Conservation (phyloP, 192 early-diverging fungal genomes). For the Radiomyces spectabilis region DNA sequence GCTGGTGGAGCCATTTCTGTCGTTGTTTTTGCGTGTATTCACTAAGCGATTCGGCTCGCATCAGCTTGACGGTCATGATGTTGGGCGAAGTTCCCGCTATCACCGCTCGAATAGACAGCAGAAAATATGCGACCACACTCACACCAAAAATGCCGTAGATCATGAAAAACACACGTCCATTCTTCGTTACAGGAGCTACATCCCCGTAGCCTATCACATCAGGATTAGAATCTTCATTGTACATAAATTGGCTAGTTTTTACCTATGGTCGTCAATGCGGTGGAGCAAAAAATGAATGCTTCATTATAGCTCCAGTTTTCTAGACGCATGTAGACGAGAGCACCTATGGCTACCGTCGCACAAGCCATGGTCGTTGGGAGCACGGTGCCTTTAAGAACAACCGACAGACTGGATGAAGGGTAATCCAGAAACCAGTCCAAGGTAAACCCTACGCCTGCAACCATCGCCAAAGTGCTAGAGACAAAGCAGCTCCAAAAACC, state of each 20-base stretch:
- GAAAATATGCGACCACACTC: conserved; percentile 1
- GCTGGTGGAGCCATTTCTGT: background rate
- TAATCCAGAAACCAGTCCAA: background rate
- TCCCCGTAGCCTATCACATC: background rate
- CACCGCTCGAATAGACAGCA: background rate
- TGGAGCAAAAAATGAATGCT: conserved; percentile 1
- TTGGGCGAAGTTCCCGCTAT: background rate
- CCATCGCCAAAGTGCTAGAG: background rate
- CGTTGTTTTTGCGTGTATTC: background rate
- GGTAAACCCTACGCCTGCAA: background rate
- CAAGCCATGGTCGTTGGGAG: background rate
- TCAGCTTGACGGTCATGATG: background rate
- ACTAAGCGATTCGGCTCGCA: conserved; percentile 1
- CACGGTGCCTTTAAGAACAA: background rate
- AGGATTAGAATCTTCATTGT: background rate
- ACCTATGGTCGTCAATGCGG: conserved; percentile 3
- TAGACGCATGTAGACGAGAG: background rate
- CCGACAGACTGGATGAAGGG: background rate
- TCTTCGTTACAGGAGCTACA: background rate
- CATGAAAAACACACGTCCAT: conserved; percentile 3
- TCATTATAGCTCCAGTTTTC: conserved; percentile 2
- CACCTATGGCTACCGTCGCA: background rate
- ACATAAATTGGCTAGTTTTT: background rate
- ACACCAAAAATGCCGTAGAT: background rate
- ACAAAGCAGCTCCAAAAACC: background rate